Conservation (phyloP, 2,329 filamentous ascomycete species). For the Cercospora sp. region DNA sequence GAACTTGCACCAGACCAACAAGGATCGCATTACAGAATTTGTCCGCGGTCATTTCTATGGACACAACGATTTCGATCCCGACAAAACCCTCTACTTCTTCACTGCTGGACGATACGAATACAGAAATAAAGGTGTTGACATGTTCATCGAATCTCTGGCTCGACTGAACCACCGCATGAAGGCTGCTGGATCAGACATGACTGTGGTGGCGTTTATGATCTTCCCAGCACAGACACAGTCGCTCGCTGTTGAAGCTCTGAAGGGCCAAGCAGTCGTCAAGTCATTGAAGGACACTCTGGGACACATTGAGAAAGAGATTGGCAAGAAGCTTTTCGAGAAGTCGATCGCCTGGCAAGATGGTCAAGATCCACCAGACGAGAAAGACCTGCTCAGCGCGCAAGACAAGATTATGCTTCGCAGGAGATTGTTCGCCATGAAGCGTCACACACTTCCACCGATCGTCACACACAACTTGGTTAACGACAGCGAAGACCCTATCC, state of each 20-base stretch:
- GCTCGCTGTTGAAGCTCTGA: conserved; percentile 89
- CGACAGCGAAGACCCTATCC: conserved; percentile 85
- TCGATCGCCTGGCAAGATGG: conserved; percentile 95
- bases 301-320: conserved; percentile 88
- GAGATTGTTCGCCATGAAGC: conserved; percentile 94
- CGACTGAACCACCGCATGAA: conserved; percentile 94
- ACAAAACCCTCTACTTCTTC: conserved; percentile 97
- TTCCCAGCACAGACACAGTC: conserved; percentile 97
- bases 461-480: conserved; percentile 99
- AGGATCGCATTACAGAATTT: conserved; percentile 98
- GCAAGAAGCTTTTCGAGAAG: conserved; percentile 90
- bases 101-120: conserved; percentile 97
- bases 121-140: conserved; percentile 97
- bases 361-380: conserved; percentile 89
- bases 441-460: conserved; percentile 83
- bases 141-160: conserved; percentile 97
- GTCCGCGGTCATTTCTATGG: conserved; percentile 98
- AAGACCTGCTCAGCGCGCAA: conserved; percentile 87
- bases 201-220: conserved; percentile 96
- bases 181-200: conserved; percentile 78
- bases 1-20: conserved; percentile 92
- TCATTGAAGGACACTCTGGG: conserved; percentile 90
- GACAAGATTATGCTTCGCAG: conserved; percentile 91
- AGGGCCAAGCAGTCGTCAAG: conserved; percentile 96
- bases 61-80: conserved; percentile 93